These are phyloP conservation scores for Epichloe baconii DNA, from an alignment of 2,329 filamentous ascomycete genomes.

Conservation along the genomic window DNA sequence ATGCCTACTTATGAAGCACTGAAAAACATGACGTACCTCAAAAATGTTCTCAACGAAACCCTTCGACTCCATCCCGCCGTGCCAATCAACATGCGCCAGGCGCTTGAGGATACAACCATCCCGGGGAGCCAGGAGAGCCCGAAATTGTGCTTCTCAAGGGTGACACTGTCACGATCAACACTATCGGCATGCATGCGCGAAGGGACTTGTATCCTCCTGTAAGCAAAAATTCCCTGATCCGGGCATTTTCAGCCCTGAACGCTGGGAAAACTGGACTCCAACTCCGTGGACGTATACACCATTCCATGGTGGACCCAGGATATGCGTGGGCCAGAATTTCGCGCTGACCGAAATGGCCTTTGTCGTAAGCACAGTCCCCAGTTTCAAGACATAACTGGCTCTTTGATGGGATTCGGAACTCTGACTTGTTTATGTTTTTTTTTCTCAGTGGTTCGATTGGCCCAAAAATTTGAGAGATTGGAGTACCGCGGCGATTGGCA, in stretches of 20 bases:
- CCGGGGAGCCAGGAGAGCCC: slow-evolving; percentile 13
- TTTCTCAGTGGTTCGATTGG: slow-evolving; percentile 28
- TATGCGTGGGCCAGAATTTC: slow-evolving; percentile 47
- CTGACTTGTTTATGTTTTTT: no score
- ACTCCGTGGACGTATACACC: slow-evolving; percentile 40
- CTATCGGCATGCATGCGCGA: slow-evolving; percentile 37
- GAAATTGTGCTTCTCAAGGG: slow-evolving; percentile 32
- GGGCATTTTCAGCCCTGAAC: slow-evolving; percentile 32
- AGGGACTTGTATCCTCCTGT: slow-evolving; percentile 32
- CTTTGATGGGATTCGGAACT: no score
- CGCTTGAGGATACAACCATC: slow-evolving; percentile 8
- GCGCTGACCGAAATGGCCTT: slow-evolving; percentile 44
- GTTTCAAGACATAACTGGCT: slow-evolving; percentile 14
- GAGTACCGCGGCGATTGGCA: slow-evolving; percentile 33
- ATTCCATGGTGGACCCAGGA: slow-evolving; percentile 37
- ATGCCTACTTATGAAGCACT: slow-evolving; percentile 66
- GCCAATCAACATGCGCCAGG: slow-evolving; percentile 59
- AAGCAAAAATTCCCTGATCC: slow-evolving; percentile 23
- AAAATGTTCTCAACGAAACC: slow-evolving; percentile 61
- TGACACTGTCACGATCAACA: slow-evolving; percentile 35
- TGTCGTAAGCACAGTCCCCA: slow-evolving; percentile 20
- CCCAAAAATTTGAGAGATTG: slow-evolving; percentile 45
- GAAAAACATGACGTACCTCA: slow-evolving; percentile 76
- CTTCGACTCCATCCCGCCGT: slow-evolving; percentile 66
- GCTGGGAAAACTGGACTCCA: slow-evolving; percentile 39